phyloP scores from a whole-genome alignment of 2,329 filamentous ascomycete genomes.

The Sclerotinia trifoliorum region DNA sequence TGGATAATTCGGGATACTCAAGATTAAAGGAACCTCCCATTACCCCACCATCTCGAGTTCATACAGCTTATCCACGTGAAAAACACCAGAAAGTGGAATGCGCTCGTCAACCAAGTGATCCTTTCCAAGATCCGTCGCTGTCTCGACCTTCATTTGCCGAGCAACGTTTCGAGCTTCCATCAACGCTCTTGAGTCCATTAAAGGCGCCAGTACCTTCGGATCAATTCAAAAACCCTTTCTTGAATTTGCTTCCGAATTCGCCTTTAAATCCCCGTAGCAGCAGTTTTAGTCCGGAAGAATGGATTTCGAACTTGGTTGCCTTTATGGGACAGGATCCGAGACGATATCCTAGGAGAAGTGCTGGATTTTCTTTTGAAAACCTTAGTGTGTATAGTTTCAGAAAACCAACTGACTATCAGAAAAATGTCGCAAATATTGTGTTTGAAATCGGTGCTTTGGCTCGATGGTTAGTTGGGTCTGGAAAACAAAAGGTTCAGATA shows the following conservation, averaged over 20 bases:
- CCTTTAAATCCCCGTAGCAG: conserved; percentile 50
- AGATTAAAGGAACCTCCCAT: conserved; percentile 17
- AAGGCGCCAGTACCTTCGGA: neutral
- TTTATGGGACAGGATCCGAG: conserved; percentile 47
- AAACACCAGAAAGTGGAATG: conserved; percentile 23
- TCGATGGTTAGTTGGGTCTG: conserved; percentile 52
- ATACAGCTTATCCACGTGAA: conserved; percentile 21
- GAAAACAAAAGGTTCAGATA: conserved; percentile 53
- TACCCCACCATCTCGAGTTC: conserved; percentile 18
- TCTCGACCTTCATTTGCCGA: conserved; percentile 4
- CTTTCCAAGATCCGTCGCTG: neutral
- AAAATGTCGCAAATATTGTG: conserved; percentile 60
- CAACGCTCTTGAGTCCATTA: neutral
- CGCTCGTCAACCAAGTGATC: neutral
- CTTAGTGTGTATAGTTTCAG: conserved; percentile 69
- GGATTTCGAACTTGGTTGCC: conserved; percentile 41
- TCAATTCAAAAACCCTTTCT: conserved; percentile 25
- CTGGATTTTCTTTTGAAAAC: conserved; percentile 65
- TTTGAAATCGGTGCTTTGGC: conserved; percentile 47
- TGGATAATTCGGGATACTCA: conserved; percentile 22
- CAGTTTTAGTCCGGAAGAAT: conserved; percentile 53
- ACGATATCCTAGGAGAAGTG: conserved; percentile 46
- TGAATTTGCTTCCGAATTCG: conserved; percentile 19
- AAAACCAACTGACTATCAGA: conserved; percentile 67
- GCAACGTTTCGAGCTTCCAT: conserved; percentile 12